Conservation (phyloP, 176 grass and related monocot species). For the barley (Hordeum vulgare) region MorexV3_pseudomolecules_assembly NC_058518.1:24635229-24635728, state of each 20-base stretch:
- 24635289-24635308: conserved; percentile 89
- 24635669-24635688: conserved; percentile 58
- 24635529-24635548: conserved; percentile 80
- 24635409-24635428: background rate
- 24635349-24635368: conserved; percentile 88
- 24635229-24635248: background rate
- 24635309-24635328: conserved; percentile 92
- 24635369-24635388: background rate
- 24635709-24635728: background rate
- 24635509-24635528: conserved; percentile 85
- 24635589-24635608: conserved; percentile 98
- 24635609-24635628: conserved; percentile 98
- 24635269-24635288: conserved; percentile 83
- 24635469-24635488: conserved; percentile 52
- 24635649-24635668: conserved; percentile 98
- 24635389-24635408: background rate
- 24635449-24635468: background rate
- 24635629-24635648: conserved; percentile 95
- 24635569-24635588: conserved; percentile 99
- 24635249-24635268: conserved; percentile 54
- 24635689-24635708: background rate
- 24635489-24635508: conserved; percentile 69
- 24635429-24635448: background rate
- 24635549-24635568: conserved; percentile 96
- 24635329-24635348: conserved; percentile 82